phyloP scores from a whole-genome alignment of 768 basidiomycete genomes.

The Harrya chromipes region DNA sequence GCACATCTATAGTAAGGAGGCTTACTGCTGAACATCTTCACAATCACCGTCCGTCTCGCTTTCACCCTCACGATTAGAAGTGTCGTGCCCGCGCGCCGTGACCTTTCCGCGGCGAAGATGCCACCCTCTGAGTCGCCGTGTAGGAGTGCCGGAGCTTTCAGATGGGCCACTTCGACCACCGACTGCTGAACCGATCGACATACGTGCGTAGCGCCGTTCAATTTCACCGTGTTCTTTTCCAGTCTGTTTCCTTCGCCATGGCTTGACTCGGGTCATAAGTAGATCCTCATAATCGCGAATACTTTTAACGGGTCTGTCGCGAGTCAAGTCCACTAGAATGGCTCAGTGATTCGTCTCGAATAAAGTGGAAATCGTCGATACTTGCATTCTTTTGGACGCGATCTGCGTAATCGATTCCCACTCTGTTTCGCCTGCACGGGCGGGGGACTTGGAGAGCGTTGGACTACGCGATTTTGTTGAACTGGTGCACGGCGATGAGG shows the following conservation, averaged over 20 bases:
- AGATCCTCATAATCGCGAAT: background rate
- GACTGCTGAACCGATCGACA: conserved; percentile 15
- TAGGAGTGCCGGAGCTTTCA: background rate
- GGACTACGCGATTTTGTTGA: background rate
- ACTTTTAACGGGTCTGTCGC: conserved; percentile 6
- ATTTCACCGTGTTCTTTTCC: conserved; percentile 3
- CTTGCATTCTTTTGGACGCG: conserved; percentile 14
- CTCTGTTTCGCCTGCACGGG: background rate
- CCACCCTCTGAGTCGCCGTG: conserved; percentile 9
- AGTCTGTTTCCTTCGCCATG: conserved; percentile 4
- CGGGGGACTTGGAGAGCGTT: background rate
- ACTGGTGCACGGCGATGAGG: conserved; percentile 1
- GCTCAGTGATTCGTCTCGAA: background rate
- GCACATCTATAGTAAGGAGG: too few relatives aligned
- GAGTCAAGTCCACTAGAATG: conserved; percentile 9
- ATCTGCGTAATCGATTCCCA: background rate
- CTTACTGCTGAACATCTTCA: conserved; percentile 10
- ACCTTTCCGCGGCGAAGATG: conserved; percentile 12
- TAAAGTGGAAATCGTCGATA: background rate
- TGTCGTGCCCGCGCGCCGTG: background rate
- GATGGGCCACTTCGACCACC: background rate
- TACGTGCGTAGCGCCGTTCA: conserved; percentile 15
- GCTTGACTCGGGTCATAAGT: background rate
- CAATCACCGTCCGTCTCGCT: background rate
- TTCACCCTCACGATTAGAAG: background rate